Evolutionary conservation across 805 yeast species (phyloP), one percentile per base, ranked within the genome.

Genomic region (Kazachstania viticola): DNA sequence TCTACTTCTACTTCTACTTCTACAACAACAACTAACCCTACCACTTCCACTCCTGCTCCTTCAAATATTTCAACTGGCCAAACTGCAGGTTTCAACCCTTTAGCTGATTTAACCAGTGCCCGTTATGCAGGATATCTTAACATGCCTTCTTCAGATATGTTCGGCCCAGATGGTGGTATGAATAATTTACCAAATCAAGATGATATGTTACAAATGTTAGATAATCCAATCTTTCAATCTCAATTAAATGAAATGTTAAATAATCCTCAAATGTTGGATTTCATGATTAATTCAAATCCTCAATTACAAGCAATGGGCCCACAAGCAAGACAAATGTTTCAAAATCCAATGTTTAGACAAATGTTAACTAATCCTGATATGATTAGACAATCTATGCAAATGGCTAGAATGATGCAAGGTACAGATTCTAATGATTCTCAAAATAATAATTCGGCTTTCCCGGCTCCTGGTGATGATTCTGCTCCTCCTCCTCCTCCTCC

Each of bases 21-120:
- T 14, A 21, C 59, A 7, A 31, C 58, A 7, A 30, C 60, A 21
- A 19, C 3, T 11, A 11, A 12, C 2, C 28, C 11, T 14, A 37
- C 53, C 3, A 21, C 58, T 3, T 19, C 53, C 9, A 14, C 54
- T n/a, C 26, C 39, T 30, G 44, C 31, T 14, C 95, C 96, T n/a
- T 55, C 75, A 13, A 82, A 78, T 48, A 67, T 88, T 29, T 73
- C 94, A 3, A 72, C 96, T 2, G 98, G 98, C 4, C 55, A 49
- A 37, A 79, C 74, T 40, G 91, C 88, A 9, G 70, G 93, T 0
- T 82, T 79, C 57, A 84, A 91, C 56, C 94, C 95, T 23, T 66
- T 91, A 48, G 87, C 94, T 9, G 95, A 80, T 41, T 65, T 88
- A 41, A 88, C 97, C 1, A 88, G 95, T 30, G 97, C 97, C 2